phyloP scores from a whole-genome alignment of 129 eudicot species.

The Helianthus annuus region HanXRQr2.0-SUNRISE NC_035448.2:96141625-96142124 shows the following conservation, averaged over 20 bases:
- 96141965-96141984: conserved; percentile 62
- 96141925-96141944: conserved; percentile 48
- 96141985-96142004: conserved; percentile 70
- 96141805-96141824: conserved; percentile 74
- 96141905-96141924: conserved; percentile 64
- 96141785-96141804: conserved; percentile 70
- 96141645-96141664: conserved; percentile 52
- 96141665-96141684: conserved; percentile 49
- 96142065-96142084: conserved; percentile 61
- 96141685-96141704: conserved; percentile 77
- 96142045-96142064: conserved; percentile 54
- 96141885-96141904: conserved; percentile 68
- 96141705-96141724: conserved; percentile 96
- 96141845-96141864: conserved; percentile 41
- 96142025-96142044: conserved; percentile 59
- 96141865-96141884: conserved; percentile 85
- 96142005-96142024: conserved; percentile 87
- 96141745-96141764: conserved; percentile 25
- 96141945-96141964: conserved; percentile 49
- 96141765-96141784: conserved; percentile 46
- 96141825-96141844: conserved; percentile 42
- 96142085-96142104: conserved; percentile 65
- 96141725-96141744: conserved; percentile 59
- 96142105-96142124: conserved; percentile 59
- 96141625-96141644: conserved; percentile 54